Percentiles rank a stretch among this genome's conserved stretches.
phyloP scores from a whole-genome alignment of 75 land plant species.

The Sequoia sempervirens region DNA sequence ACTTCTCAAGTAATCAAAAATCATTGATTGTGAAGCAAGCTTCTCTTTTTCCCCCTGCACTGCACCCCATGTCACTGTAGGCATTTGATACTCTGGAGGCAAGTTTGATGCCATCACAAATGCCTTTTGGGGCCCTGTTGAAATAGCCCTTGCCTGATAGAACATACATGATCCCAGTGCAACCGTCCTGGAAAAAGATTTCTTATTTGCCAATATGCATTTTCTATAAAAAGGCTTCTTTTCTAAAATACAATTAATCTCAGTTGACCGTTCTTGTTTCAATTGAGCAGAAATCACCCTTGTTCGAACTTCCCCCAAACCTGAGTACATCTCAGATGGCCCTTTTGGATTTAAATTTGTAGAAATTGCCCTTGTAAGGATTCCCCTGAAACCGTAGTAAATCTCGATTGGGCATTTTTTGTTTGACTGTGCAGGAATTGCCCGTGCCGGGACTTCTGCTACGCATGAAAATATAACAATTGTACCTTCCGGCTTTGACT shows the following conservation, averaged over 20 bases:
- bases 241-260: neutral
- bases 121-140: neutral
- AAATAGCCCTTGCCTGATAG: constrained; percentile 5
- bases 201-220: neutral
- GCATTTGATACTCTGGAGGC: constrained; percentile 57
- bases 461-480: neutral
- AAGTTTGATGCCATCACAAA: constrained; percentile 17
- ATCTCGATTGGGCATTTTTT: neutral
- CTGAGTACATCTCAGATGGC: neutral
- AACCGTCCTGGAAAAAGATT: neutral
- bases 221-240: neutral
- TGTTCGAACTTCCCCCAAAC: neutral
- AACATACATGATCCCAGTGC: neutral
- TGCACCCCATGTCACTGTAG: constrained; percentile 75
- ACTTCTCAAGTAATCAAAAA: constrained; percentile 56
- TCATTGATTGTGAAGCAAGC: constrained; percentile 34
- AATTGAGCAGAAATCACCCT: neutral
- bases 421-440: neutral
- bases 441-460: neutral
- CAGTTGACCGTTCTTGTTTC: neutral
- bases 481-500: neutral
- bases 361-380: neutral
- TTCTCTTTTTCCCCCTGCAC: constrained; percentile 48
- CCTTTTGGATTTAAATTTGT: neutral
- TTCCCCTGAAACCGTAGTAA: neutral